Conservation (phyloP, 495 filamentous ascomycete species). For the Beverwykella pulmonaria region DNA sequence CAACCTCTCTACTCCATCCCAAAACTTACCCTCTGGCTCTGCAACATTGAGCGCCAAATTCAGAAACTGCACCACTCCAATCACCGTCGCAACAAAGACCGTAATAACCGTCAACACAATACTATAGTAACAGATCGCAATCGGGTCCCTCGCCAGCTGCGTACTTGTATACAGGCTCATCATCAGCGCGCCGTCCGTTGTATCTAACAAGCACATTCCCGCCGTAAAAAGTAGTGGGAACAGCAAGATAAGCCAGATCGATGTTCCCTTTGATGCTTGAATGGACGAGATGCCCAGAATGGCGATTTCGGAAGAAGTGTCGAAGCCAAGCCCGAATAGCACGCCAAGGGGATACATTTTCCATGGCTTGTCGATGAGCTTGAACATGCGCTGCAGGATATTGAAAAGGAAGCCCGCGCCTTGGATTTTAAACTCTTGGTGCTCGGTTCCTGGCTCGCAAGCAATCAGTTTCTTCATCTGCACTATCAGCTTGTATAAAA, state of each 20-base stretch:
- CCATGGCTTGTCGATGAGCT: slow-evolving; percentile 85
- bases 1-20: slow-evolving; percentile 77
- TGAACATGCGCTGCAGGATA: slow-evolving; percentile 76
- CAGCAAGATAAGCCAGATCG: slow-evolving; percentile 91
- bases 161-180: slow-evolving; percentile 87
- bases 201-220: slow-evolving; percentile 91
- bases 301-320: slow-evolving; percentile 93
- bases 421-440: slow-evolving; percentile 67
- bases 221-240: slow-evolving; percentile 92
- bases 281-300: slow-evolving; percentile 87
- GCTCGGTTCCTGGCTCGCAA: slow-evolving; percentile 50
- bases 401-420: slow-evolving; percentile 74
- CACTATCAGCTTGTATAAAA: slow-evolving; percentile 72
- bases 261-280: slow-evolving; percentile 80
- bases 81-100: slow-evolving; percentile 81
- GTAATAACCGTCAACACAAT: slow-evolving; percentile 86
- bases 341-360: slow-evolving; percentile 96
- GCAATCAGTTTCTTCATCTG: slow-evolving; percentile 65
- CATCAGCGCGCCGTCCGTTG: slow-evolving; percentile 91
- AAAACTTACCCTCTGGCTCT: slow-evolving; percentile 73
- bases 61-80: slow-evolving; percentile 83
- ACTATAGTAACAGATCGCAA: slow-evolving; percentile 92
- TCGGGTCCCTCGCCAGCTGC: slow-evolving; percentile 69
- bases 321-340: slow-evolving; percentile 92
- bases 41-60: slow-evolving; percentile 75